Evolutionary conservation across 1,284 basidiomycete species (phyloP).

Genomic region (Sanguinoderma infundibulare): DNA sequence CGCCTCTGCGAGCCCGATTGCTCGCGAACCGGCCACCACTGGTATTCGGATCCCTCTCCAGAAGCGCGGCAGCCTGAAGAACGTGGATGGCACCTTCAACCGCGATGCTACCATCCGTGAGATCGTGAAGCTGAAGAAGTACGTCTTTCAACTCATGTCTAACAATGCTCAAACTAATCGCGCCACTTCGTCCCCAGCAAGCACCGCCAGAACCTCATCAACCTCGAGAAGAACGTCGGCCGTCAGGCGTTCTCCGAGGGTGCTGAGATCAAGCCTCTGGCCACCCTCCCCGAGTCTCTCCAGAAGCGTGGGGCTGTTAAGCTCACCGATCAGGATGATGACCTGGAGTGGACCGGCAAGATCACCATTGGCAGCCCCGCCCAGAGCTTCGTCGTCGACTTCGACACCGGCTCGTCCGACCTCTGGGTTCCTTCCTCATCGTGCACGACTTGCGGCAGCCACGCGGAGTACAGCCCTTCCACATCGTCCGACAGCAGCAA

Average conservation of each 20-base stretch:
- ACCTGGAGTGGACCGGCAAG: constrained; percentile 24
- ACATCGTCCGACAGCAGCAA: constrained; percentile 42
- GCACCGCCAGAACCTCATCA: constrained; percentile 26
- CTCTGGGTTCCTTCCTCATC: constrained; percentile 30
- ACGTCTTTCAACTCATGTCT: neutral
- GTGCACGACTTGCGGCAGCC: constrained; percentile 24
- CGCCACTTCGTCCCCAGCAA: constrained; percentile 17
- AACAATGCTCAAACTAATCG: no score
- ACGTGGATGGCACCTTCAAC: constrained; percentile 31
- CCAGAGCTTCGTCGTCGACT: constrained; percentile 30
- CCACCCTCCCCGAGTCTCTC: constrained; percentile 8
- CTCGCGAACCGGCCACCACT: constrained; percentile 1
- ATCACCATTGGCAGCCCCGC: constrained; percentile 27
- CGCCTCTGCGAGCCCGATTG: constrained; percentile 23
- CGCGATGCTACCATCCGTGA: constrained; percentile 20
- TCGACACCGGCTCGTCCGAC: constrained; percentile 34
- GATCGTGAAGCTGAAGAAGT: constrained; percentile 27
- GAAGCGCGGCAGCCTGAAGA: constrained; percentile 27
- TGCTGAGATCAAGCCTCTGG: constrained; percentile 14
- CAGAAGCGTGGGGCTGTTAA: constrained; percentile 15
- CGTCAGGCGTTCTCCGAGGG: constrained; percentile 12
- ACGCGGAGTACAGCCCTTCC: constrained; percentile 36
- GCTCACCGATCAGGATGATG: constrained; percentile 23
- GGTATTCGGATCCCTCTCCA: constrained; percentile 27
- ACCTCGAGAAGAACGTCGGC: constrained; percentile 29